Evolutionary conservation across 2,329 filamentous ascomycete genomes (phyloP).

Genomic region (Hymenoscyphus infarciens): DNA sequence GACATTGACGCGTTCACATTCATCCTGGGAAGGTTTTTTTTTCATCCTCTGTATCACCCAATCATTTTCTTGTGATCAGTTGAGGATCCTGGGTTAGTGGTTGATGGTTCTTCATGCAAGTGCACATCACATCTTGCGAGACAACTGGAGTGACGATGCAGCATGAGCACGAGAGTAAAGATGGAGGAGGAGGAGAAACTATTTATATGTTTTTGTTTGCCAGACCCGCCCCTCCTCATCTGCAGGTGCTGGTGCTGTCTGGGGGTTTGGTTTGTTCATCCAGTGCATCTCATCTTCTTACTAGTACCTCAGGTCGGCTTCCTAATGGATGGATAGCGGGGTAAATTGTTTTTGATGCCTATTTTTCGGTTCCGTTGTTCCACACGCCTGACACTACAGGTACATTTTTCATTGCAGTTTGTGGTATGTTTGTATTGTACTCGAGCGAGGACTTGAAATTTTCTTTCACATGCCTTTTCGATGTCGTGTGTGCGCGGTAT

Average conservation of each 20-base stretch:
- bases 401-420: too few relatives aligned
- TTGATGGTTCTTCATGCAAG: neutral
- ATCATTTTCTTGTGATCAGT: slow-evolving; percentile 1
- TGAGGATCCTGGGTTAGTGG: neutral
- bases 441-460: too few relatives aligned
- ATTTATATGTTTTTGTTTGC: neutral
- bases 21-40: neutral
- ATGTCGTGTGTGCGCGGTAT: too few relatives aligned
- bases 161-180: neutral
- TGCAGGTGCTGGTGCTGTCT: neutral
- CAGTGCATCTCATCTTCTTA: neutral
- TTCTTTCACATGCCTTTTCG: too few relatives aligned
- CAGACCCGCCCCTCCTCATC: neutral
- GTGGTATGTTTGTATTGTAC: too few relatives aligned
- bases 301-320: neutral
- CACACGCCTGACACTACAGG: too few relatives aligned
- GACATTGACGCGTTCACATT: neutral
- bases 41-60: neutral
- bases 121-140: neutral
- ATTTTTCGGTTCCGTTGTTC: neutral
- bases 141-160: neutral
- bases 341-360: neutral
- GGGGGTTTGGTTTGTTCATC: neutral
- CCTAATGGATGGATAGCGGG: slow-evolving; percentile 2
- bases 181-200: neutral